Evolutionary conservation across 345 rosid species (phyloP).

Genomic region (Salix brachista): DNA sequence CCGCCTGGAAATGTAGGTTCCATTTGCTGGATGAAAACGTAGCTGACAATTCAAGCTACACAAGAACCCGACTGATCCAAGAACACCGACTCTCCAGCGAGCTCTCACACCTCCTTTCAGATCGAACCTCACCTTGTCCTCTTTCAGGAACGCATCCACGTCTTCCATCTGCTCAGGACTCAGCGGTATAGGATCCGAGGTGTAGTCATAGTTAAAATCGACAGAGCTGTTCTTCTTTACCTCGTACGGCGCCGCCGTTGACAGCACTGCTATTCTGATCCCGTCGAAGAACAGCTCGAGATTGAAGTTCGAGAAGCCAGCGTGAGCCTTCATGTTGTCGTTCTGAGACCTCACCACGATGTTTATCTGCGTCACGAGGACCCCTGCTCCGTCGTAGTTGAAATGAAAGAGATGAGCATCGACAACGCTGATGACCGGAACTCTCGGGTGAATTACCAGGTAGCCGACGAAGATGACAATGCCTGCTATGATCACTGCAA

Average conservation of each 20-base stretch:
- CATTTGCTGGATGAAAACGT: slow-evolving; percentile 46
- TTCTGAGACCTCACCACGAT: slow-evolving; percentile 54
- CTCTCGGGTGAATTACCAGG: slow-evolving; percentile 66
- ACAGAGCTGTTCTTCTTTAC: slow-evolving; percentile 49
- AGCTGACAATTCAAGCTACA: slow-evolving; percentile 60
- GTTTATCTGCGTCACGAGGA: slow-evolving; percentile 55
- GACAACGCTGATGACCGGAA: slow-evolving; percentile 61
- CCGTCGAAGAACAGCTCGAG: slow-evolving; percentile 47
- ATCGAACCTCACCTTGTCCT: slow-evolving; percentile 48
- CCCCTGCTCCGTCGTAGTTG: slow-evolving; percentile 36
- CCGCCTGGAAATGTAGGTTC: slow-evolving; percentile 27
- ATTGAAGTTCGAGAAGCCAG: slow-evolving; percentile 41
- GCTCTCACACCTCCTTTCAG: slow-evolving; percentile 57
- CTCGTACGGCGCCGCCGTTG: slow-evolving; percentile 42
- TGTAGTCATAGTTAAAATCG: slow-evolving; percentile 41
- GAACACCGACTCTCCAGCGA: slow-evolving; percentile 64
- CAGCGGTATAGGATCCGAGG: slow-evolving; percentile 61
- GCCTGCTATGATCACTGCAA: slow-evolving; percentile 63
- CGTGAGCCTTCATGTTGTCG: slow-evolving; percentile 65
- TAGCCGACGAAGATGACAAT: slow-evolving; percentile 62
- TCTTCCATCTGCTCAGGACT: slow-evolving; percentile 34
- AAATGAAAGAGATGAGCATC: slow-evolving; percentile 53
- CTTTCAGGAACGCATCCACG: slow-evolving; percentile 39
- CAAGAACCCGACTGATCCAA: slow-evolving; percentile 57
- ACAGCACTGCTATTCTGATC: slow-evolving; percentile 39